These are phyloP conservation scores for Xylariaceae sp. DNA, from an alignment of 2,329 filamentous ascomycete genomes.

Conservation along the genomic window DNA sequence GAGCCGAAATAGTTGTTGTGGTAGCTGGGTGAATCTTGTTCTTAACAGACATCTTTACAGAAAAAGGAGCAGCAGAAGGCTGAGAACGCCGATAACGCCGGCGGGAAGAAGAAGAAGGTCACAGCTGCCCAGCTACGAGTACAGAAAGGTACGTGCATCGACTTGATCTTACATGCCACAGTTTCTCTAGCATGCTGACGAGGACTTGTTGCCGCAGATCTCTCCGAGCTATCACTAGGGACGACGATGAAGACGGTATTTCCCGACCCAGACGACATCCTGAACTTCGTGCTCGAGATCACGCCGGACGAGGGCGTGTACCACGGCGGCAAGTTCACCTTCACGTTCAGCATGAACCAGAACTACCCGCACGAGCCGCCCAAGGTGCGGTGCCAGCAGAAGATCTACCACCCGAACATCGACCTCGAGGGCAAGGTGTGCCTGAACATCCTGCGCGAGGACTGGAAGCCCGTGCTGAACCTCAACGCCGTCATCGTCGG, in stretches of 20 bases:
- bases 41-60: constrained; percentile 51
- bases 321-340: constrained; percentile 83
- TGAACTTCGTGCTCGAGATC: constrained; percentile 81
- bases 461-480: constrained; percentile 99
- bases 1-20: constrained; percentile 34
- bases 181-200: background rate
- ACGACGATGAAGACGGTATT: constrained; percentile 82
- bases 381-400: constrained; percentile 95
- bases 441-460: constrained; percentile 93
- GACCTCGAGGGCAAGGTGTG: constrained; percentile 97
- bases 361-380: constrained; percentile 97
- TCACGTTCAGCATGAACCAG: constrained; percentile 89
- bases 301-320: constrained; percentile 87
- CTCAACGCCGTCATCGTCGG: constrained; percentile 96
- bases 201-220: constrained; percentile 55
- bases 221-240: constrained; percentile 78
- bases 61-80: constrained; percentile 97
- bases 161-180: background rate
- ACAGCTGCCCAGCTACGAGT: constrained; percentile 93
- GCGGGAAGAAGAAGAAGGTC: constrained; percentile 96
- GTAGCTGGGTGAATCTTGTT: background rate
- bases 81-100: constrained; percentile 75
- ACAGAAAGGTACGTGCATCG: constrained; percentile 74
- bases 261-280: constrained; percentile 80
- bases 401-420: constrained; percentile 99